Evolutionary conservation across 352 stramenopile genomes (phyloP).

Genomic region (Phytophthora syringae): DNA sequence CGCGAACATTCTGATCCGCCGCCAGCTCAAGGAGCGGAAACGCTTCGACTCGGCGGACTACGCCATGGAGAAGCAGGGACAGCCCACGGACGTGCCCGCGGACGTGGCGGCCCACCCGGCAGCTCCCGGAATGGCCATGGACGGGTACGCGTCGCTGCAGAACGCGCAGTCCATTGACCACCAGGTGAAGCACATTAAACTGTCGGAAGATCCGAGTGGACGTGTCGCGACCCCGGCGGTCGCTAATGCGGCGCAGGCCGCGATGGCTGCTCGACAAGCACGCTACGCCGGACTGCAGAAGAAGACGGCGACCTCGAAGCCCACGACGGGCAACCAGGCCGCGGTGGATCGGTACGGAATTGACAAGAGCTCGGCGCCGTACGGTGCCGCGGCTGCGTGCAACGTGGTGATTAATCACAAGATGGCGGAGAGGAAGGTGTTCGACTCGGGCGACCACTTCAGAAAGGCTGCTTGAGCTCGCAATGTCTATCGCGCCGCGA

Average conservation of each 20-base stretch:
- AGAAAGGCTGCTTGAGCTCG: conserved; percentile 54
- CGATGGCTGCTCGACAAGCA: conserved; percentile 21
- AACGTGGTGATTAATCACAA: conserved; percentile 76
- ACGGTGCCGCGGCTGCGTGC: conserved; percentile 49
- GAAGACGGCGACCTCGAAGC: conserved; percentile 7
- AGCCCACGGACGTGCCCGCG: conserved; percentile 33
- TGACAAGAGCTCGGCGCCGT: conserved; percentile 29
- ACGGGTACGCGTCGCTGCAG: conserved; percentile 13
- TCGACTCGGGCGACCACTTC: conserved; percentile 84
- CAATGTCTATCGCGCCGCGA: not conserved
- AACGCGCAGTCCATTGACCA: conserved; percentile 59
- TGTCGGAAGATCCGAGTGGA: conserved; percentile 50
- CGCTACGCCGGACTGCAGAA: conserved; percentile 31
- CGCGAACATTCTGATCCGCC: conserved; percentile 78
- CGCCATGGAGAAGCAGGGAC: conserved; percentile 65
- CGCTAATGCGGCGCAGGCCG: conserved; percentile 36
- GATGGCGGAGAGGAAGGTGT: conserved; percentile 72
- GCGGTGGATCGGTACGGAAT: conserved; percentile 32
- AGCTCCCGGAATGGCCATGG: not conserved
- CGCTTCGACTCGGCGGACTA: conserved; percentile 87
- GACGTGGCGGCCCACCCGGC: conserved; percentile 19
- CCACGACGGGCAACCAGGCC: conserved; percentile 8
- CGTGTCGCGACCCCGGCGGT: conserved; percentile 32
- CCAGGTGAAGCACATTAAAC: conserved; percentile 82
- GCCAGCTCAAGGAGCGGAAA: conserved; percentile 83